Conservation (phyloP, 192 early-diverging fungal genomes). For the Coemansia sp. region DNA sequence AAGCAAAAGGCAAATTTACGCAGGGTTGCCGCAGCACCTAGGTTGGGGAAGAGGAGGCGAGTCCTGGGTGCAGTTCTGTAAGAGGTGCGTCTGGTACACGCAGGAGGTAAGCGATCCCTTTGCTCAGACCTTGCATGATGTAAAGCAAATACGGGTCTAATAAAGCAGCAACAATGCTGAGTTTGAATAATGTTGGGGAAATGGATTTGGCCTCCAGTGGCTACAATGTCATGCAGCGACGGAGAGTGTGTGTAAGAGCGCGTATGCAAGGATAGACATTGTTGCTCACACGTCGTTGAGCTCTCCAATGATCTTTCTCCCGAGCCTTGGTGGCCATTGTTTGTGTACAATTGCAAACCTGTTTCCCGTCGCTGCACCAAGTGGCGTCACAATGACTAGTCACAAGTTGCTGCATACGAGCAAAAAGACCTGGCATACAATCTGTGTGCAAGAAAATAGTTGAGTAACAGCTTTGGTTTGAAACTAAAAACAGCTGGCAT, state of each 20-base stretch:
- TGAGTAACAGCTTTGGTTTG: background rate
- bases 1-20: background rate
- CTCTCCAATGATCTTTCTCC: background rate
- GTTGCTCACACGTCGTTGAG: background rate
- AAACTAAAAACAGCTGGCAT: background rate
- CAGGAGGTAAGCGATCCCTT: background rate
- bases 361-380: background rate
- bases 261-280: background rate
- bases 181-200: background rate
- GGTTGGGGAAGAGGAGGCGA: background rate
- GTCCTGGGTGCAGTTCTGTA: background rate
- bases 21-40: background rate
- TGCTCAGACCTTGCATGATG: background rate
- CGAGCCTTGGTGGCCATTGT: background rate
- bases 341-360: background rate
- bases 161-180: background rate
- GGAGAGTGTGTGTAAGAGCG: too few relatives aligned
- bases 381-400: conserved; percentile 1
- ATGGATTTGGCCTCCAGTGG: background rate
- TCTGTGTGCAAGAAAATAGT: background rate
- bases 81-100: background rate
- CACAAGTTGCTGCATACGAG: background rate
- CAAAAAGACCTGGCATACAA: background rate
- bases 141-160: background rate
- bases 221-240: too few relatives aligned